Evolutionary conservation across 2,329 filamentous ascomycete genomes (phyloP).

Genomic region (Colletotrichum sp.): DNA sequence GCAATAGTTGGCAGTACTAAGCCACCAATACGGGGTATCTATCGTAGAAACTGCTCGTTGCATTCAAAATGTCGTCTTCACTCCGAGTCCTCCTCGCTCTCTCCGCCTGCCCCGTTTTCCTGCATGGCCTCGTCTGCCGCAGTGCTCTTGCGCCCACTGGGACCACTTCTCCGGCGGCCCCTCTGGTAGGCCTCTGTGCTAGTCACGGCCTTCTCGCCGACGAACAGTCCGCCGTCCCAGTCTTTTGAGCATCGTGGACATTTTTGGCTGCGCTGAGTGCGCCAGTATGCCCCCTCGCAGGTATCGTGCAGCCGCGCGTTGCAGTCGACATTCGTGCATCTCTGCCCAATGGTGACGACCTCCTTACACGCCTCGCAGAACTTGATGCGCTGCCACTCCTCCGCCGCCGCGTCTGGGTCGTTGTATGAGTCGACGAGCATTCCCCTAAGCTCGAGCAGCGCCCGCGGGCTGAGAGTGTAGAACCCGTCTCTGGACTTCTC

Average conservation of each 20-base stretch:
- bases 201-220: constrained; percentile 64
- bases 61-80: neutral
- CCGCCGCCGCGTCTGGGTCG: constrained; percentile 64
- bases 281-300: constrained; percentile 77
- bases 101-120: constrained; percentile 31
- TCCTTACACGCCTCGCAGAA: constrained; percentile 88
- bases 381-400: constrained; percentile 79
- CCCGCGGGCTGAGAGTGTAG: constrained; percentile 78
- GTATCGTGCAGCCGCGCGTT: constrained; percentile 75
- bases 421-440: constrained; percentile 95
- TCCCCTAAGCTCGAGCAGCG: constrained; percentile 80
- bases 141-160: constrained; percentile 36
- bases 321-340: constrained; percentile 75
- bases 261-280: constrained; percentile 62
- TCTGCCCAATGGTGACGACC: constrained; percentile 83
- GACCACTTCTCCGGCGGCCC: constrained; percentile 40
- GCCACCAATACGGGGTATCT: constrained; percentile 13
- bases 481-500: constrained; percentile 74
- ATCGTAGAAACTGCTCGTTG: neutral
- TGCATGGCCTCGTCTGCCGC: constrained; percentile 26
- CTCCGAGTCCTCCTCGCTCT: constrained; percentile 15
- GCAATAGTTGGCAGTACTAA: neutral
- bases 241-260: constrained; percentile 67
- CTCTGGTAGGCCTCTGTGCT: constrained; percentile 55
- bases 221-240: constrained; percentile 56